Conservation (phyloP, 495 filamentous ascomycete species). For the Daldinia childiae region DNA sequence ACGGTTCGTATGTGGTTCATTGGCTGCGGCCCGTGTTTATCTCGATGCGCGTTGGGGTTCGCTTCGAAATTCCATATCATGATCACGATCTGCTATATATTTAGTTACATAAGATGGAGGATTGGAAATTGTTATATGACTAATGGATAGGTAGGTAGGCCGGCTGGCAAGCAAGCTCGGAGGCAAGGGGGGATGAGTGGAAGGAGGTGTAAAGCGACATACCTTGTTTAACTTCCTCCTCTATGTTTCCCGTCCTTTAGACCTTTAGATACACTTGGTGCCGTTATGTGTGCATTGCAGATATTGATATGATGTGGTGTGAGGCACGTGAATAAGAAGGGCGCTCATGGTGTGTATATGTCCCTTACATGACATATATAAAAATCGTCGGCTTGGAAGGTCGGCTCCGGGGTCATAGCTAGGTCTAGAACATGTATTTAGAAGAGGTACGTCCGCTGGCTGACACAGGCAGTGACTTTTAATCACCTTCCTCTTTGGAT, state of each 20-base stretch:
- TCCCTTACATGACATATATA: not conserved
- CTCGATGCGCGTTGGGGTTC: not conserved
- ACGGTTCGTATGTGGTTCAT: not conserved
- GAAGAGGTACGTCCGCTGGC: not conserved
- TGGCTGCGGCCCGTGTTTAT: not conserved
- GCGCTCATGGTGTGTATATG: not conserved
- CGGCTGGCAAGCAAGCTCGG: too few species aligned
- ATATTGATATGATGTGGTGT: not conserved
- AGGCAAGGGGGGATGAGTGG: not conserved
- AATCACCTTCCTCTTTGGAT: not conserved
- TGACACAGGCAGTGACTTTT: not conserved
- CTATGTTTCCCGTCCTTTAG: too few species aligned
- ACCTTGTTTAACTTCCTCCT: not conserved
- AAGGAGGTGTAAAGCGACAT: not conserved
- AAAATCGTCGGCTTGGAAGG: not conserved
- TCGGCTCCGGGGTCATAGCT: not conserved
- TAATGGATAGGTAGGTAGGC: not conserved
- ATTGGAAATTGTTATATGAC: not conserved
- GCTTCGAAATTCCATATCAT: not conserved
- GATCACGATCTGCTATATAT: not conserved
- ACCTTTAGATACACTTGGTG: too few species aligned
- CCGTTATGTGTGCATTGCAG: not conserved
- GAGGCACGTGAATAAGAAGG: not conserved
- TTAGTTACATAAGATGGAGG: not conserved
- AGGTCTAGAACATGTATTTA: not conserved